phyloP scores from a whole-genome alignment of 2,329 filamentous ascomycete species.

The Akanthomyces uredinophilus region DNA sequence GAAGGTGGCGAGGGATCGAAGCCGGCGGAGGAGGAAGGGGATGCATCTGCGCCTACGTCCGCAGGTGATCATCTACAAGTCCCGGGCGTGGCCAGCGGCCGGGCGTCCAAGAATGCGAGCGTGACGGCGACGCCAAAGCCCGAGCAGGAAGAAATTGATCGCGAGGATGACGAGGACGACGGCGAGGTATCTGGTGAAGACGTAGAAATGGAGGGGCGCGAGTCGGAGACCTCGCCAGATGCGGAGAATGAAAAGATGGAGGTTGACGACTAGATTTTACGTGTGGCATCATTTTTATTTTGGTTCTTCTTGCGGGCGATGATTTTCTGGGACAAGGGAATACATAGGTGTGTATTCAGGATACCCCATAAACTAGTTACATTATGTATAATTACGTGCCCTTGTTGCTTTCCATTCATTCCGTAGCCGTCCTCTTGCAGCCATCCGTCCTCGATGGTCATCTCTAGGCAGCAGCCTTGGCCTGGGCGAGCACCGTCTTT shows the following conservation, averaged over 20 bases:
- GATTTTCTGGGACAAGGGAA: background rate
- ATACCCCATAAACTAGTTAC: slow-evolving; percentile 17
- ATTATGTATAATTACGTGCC: background rate
- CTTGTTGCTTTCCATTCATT: background rate
- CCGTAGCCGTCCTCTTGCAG: slow-evolving; percentile 15
- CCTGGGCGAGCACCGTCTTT: slow-evolving; percentile 47
- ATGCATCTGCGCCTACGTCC: slow-evolving; percentile 29
- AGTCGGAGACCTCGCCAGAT: slow-evolving; percentile 27
- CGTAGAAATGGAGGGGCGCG: slow-evolving; percentile 1
- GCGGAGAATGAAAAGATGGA: slow-evolving; percentile 57
- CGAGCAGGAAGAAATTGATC: slow-evolving; percentile 8
- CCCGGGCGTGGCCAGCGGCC: slow-evolving; percentile 19
- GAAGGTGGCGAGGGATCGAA: slow-evolving; percentile 25
- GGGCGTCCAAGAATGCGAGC: slow-evolving; percentile 23
- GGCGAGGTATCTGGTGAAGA: slow-evolving; percentile 40
- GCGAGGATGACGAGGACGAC: slow-evolving; percentile 43
- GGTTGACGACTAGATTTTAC: slow-evolving; percentile 38
- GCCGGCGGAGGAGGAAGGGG: slow-evolving; percentile 24
- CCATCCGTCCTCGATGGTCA: background rate
- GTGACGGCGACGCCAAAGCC: slow-evolving; percentile 23
- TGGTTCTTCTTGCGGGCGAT: background rate
- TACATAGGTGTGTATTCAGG: slow-evolving; percentile 16
- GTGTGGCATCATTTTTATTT: slow-evolving; percentile 12
- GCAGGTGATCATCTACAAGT: slow-evolving; percentile 14
- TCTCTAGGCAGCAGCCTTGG: slow-evolving; percentile 30